Evolutionary conservation across 1,139 yeast genomes (phyloP).

Genomic region (Zygosaccharomyces sapae): DNA sequence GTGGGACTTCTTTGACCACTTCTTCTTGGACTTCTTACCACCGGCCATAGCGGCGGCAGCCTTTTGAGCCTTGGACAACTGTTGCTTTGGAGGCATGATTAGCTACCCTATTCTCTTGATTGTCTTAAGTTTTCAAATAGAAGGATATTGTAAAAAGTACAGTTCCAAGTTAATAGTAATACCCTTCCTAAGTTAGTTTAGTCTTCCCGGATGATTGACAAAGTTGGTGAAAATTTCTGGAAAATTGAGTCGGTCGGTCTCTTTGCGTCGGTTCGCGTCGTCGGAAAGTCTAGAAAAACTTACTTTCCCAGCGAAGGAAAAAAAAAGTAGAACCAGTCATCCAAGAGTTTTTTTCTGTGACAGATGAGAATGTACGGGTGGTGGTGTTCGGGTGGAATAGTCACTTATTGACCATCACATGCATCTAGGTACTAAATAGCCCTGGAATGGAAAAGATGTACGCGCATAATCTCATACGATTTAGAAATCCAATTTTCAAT

Average conservation of each 20-base stretch:
- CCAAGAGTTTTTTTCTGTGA: not conserved
- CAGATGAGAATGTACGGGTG: not conserved
- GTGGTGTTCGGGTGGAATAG: not conserved
- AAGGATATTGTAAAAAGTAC: conserved; percentile 7
- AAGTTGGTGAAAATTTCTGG: conserved; percentile 2
- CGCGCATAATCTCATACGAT: too few species aligned
- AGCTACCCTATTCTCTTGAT: conserved; percentile 8
- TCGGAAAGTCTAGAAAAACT: not conserved
- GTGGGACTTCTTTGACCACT: conserved; percentile 99
- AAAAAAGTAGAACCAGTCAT: not conserved
- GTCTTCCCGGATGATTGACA: not conserved
- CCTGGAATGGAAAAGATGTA: too few species aligned
- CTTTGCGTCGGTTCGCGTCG: not conserved
- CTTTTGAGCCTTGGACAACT: conserved; percentile 99
- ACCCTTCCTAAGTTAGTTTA: conserved; percentile 9
- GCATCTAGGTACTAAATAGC: not conserved
- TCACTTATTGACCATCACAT: not conserved
- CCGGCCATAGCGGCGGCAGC: conserved; percentile 99
- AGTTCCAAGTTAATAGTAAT: not conserved
- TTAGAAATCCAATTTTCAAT: too few species aligned
- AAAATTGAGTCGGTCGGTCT: not conserved
- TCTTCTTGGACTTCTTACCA: conserved; percentile 99
- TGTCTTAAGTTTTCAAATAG: conserved; percentile 8
- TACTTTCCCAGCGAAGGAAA: not conserved
- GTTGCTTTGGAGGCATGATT: conserved; percentile 98